phyloP scores from a whole-genome alignment of 208 protist genomes.

The Trypanosomatidae sp. region DNA sequence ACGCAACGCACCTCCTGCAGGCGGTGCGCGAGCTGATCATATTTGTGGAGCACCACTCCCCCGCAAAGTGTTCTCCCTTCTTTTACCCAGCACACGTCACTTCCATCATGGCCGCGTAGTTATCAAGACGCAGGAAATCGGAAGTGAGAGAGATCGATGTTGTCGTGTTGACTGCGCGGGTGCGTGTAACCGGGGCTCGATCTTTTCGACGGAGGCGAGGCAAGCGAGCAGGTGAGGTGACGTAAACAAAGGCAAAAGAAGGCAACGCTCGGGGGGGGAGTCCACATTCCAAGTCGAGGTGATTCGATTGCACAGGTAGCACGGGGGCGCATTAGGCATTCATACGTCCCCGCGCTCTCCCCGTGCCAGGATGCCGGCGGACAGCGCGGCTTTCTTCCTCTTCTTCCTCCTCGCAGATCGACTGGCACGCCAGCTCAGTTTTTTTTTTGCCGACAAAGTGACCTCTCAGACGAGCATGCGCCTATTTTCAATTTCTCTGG shows the following conservation, averaged over 20 bases:
- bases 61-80: neutral
- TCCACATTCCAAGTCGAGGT: neutral
- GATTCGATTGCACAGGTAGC: neutral
- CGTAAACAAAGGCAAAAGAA: neutral
- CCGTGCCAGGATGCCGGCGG: too few relatives aligned
- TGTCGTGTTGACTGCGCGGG: neutral
- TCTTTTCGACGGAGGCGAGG: neutral
- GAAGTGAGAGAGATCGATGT: neutral
- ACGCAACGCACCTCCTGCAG: conserved; percentile 71
- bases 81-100: neutral
- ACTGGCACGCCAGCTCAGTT: neutral
- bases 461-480: neutral
- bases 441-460: neutral
- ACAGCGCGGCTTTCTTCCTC: neutral
- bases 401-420: neutral
- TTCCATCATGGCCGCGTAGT: neutral
- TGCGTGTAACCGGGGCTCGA: neutral
- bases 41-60: conserved; percentile 37
- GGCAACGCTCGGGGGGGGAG: neutral
- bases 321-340: neutral
- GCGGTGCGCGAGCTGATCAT: conserved; percentile 50
- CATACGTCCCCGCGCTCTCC: neutral
- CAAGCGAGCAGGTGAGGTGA: neutral
- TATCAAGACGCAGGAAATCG: neutral
- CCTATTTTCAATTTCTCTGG: neutral